phyloP scores from a whole-genome alignment of 2,329 filamentous ascomycete species.

The Apiospora aurea region DNA sequence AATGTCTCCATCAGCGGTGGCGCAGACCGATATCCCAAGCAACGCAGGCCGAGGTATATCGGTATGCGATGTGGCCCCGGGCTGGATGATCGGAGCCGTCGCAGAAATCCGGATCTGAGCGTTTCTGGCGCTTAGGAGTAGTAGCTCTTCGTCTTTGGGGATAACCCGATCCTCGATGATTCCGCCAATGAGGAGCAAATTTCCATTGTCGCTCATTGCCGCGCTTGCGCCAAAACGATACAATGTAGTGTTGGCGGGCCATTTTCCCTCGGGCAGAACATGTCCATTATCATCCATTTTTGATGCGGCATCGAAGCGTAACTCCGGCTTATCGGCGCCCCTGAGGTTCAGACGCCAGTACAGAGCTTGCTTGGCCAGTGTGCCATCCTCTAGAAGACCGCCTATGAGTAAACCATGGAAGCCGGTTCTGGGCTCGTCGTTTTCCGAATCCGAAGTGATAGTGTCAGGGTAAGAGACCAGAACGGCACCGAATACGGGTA shows the following conservation, averaged over 20 bases:
- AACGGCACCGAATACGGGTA: slow-evolving; percentile 53
- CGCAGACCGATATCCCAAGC: slow-evolving; percentile 68
- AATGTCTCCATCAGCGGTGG: slow-evolving; percentile 55
- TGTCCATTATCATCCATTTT: neutral
- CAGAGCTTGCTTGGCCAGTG: slow-evolving; percentile 68
- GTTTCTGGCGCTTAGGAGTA: neutral
- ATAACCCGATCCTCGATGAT: slow-evolving; percentile 44
- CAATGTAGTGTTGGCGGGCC: slow-evolving; percentile 31
- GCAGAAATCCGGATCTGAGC: slow-evolving; percentile 39
- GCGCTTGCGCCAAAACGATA: slow-evolving; percentile 53
- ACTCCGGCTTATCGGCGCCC: slow-evolving; percentile 36
- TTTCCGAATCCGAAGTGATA: slow-evolving; percentile 34
- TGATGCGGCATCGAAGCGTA: slow-evolving; percentile 31
- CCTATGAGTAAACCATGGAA: slow-evolving; percentile 72
- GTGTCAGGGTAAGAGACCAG: slow-evolving; percentile 41
- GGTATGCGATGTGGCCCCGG: neutral
- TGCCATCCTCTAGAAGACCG: slow-evolving; percentile 72
- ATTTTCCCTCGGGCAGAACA: slow-evolving; percentile 21
- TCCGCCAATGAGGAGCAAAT: slow-evolving; percentile 52
- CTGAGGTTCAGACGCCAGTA: slow-evolving; percentile 61
- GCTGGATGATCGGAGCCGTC: slow-evolving; percentile 26
- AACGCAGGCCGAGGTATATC: slow-evolving; percentile 65
- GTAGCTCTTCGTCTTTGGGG: neutral
- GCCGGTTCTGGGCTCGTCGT: slow-evolving; percentile 31
- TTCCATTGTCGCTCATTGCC: slow-evolving; percentile 37